Evolutionary conservation across 192 early-diverging fungal genomes (phyloP), one percentile per base, ranked within the genome.

Genomic region (Coemansia sp.): DNA sequence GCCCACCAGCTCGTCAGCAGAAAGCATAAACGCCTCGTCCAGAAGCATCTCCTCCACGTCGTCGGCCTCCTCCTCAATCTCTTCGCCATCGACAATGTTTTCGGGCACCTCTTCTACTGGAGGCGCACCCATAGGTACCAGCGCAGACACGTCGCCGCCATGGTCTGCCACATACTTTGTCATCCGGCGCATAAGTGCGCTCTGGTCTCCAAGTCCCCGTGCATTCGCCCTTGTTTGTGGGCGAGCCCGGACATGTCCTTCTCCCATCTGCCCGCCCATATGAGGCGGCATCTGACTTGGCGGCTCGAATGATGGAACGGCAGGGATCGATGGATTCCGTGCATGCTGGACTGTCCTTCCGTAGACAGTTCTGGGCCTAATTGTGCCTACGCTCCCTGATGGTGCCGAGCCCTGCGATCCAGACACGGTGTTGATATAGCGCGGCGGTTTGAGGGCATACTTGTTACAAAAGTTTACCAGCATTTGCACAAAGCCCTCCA

Each of bases 1-100:
- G 5, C 79, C 78, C 40, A 91, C 49, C 19, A 94, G 59, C 49
- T 88, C 86, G 58, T 87, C 87, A 19, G 86, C 80, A 32, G 88
- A 86, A 37, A 89, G 81, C 52, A 88, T 72, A 18, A 83, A 83
- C 18, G 83, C 68, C 51, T 90, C 80, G 53, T 88, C 85, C 3
- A 62, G 63, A 39, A 85, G 38, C 60, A 76, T 56, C 39, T 74
- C 71, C 34, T 74, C 71, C 5, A 60, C 51, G 32, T 64, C 64
- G n/a, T 76, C 66, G 0, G 44, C 60, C 34, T 60, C 66, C 11
- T 65, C 72, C 25, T 58, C 64, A 0, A 56, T 33, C 9, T 53
- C 56, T 19, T 47, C 50, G 18, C 29, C 57, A 9, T 60, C 66
- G 2, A 15, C 2, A 0, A 18, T 52, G 11, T 55, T 42, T 0